Base-by-base conservation (phyloP, 2,329 filamentous ascomycete species). In the Sarocladium kiliense region DNA sequence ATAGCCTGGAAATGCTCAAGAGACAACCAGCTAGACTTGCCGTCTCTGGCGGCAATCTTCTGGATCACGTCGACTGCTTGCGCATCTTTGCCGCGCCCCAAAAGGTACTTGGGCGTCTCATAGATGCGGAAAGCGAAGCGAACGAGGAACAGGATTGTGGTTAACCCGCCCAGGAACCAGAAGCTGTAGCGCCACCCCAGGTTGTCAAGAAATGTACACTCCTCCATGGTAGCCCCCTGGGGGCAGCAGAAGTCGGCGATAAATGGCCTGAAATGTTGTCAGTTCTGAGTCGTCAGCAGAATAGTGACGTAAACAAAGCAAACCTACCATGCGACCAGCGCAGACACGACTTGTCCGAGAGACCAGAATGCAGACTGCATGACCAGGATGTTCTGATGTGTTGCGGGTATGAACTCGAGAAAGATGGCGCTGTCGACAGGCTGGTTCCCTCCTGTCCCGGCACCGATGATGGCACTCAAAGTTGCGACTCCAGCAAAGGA, bases 401-500 rank as follows among this genome's bases (percentile, higher is more conserved):
- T 69, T 1, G 63, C 66, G 0, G 71, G 72, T n/a, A 74, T 64
- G 56, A 73, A 75, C 56, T 76, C 72, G 19, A 75, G 63, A 53
- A 74, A 74, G 53, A 76, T 70, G 59, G 70, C 70, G 39, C 68
- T 71, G 58, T 76, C 73, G 19, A 75, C 71, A 1, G 72, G 71
- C 37, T 72, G 63, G 53, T 75, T 75, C 4, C 72, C 73, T 30
- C 70, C 70, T 3, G 67, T 65, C 21, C 66, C 70, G 25, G 69
- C 59, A 14, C 68, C 70, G 25, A 70, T 65, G 34, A 78, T 65
- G 4, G 80, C 79, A 2, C 76, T 78, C 56, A 85, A 80, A 1
- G 71, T 67, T 2, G 76, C 77, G 26, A 82, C 73, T 1, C 76
- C 78, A 0, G 73, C 76, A 57, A 84, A 86, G 57, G 75, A 81